phyloP scores from a whole-genome alignment of 2,329 filamentous ascomycete species.

The Beauveria sp. region DNA sequence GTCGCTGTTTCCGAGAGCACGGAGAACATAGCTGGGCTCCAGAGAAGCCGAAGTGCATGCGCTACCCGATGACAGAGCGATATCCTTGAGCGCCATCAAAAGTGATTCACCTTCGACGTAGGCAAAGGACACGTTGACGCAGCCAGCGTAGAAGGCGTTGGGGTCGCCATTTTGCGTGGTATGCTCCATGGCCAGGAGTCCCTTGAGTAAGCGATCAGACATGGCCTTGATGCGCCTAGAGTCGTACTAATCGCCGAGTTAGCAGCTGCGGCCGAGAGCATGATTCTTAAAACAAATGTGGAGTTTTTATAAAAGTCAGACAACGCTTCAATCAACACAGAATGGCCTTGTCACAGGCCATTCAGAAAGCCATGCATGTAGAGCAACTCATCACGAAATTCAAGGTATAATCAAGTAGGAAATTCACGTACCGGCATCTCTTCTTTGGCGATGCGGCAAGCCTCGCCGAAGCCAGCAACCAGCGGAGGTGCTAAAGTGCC shows the following conservation, averaged over 20 bases:
- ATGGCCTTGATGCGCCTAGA: constrained; percentile 73
- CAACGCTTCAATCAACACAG: constrained; percentile 59
- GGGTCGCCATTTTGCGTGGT: constrained; percentile 84
- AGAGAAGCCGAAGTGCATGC: constrained; percentile 95
- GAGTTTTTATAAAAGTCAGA: constrained; percentile 39
- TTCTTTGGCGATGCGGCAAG: constrained; percentile 81
- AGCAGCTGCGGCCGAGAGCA: not conserved
- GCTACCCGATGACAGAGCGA: constrained; percentile 91
- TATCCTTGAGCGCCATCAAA: constrained; percentile 96
- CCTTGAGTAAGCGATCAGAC: constrained; percentile 75
- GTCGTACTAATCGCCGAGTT: constrained; percentile 64
- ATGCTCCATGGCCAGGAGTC: constrained; percentile 83
- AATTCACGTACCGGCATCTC: constrained; percentile 73
- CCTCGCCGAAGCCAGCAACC: constrained; percentile 90
- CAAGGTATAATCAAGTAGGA: constrained; percentile 16
- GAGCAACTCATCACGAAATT: constrained; percentile 67
- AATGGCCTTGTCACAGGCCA: constrained; percentile 51
- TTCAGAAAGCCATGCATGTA: constrained; percentile 91
- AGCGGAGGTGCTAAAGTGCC: constrained; percentile 87
- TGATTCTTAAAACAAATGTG: constrained; percentile 11
- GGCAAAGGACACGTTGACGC: constrained; percentile 96
- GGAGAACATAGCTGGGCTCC: constrained; percentile 91
- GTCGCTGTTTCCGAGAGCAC: constrained; percentile 90
- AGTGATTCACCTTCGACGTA: constrained; percentile 98
- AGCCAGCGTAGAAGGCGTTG: constrained; percentile 82